Base-by-base conservation (phyloP, 352 stramenopile species). In the Pythium rishiriense region DNA sequence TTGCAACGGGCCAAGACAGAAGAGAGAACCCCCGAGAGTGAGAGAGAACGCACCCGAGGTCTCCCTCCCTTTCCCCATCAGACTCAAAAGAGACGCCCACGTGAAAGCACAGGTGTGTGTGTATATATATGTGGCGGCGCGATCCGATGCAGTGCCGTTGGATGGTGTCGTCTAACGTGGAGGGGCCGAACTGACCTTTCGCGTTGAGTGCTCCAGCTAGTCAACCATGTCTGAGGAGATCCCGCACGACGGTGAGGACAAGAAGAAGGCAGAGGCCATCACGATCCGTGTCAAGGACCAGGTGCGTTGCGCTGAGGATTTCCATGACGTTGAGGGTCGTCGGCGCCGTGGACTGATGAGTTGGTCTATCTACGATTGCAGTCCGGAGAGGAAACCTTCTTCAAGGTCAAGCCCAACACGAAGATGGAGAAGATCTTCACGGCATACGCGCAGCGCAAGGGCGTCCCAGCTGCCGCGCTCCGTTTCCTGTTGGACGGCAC, bases 381-480 rank as follows among this genome's bases (percentile, higher is more conserved):
- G 83, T 95, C 86, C 19, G 91, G 90, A 39, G 90, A 98, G 63
- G 96, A 99, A 78, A 99, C 95, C 6, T 98, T 98, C 73, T 99
- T 99, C 81, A 99, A 99, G 83, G 97, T 99, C 47, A 99, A 99
- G 79, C 98, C 93, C 58, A 98, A 96, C 55, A 99, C 97, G 39
- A 98, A 98, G 83, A 99, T 99, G 97, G 84, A 93, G 58, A 99
- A 99, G 74, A 97, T 99, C 49, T 98, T 99, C 74, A 90, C 90
- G 57, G 96, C 96, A 4, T 99, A 98, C 70, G 96, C 97, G 12
- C 78, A 95, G 67, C 89, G 96, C 58, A 98, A 98, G 78, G 95
- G 96, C 51, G 91, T 99, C 9, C 84, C 94, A 0, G 70, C 79
- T 3, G 73, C 52, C 24, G 93, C 92, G 28, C 81, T 99, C 50